Percentiles rank a stretch among this genome's conserved stretches.
These are phyloP conservation scores for Xylariomycetidae sp. DNA, from an alignment of 2,329 filamentous ascomycete species.

Conservation along the genomic window DNA sequence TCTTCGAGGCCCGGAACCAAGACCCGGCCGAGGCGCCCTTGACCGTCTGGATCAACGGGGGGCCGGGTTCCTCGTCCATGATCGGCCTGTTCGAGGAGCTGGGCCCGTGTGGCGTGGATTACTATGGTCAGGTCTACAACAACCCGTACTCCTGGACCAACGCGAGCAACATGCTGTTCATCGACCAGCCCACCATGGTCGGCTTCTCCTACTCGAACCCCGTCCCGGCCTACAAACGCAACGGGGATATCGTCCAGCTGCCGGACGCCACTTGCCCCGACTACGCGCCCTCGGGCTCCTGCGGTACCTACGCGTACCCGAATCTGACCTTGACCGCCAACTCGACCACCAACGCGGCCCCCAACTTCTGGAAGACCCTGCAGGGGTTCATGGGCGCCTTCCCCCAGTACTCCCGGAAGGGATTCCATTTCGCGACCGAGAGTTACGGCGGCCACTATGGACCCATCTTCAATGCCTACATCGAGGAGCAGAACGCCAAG, in stretches of 20 bases:
- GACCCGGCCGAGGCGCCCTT: conserved; percentile 41
- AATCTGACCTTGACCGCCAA: conserved; percentile 46
- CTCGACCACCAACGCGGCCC: conserved; percentile 47
- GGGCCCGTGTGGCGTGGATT: conserved; percentile 35
- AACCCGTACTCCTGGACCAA: conserved; percentile 60
- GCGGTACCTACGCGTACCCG: conserved; percentile 52
- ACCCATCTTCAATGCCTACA: conserved; percentile 48
- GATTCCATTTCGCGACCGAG: conserved; percentile 52
- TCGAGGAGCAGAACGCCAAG: conserved; percentile 40
- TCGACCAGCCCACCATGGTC: conserved; percentile 56
- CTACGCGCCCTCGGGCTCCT: conserved; percentile 38
- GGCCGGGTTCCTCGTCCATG: conserved; percentile 47
- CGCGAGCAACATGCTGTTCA: conserved; percentile 55
- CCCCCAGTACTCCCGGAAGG: conserved; percentile 42
- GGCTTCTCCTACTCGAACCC: conserved; percentile 47
- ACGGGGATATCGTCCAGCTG: conserved; percentile 33
- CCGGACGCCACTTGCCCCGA: conserved; percentile 44
- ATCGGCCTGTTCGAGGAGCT: conserved; percentile 50
- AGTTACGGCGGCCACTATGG: conserved; percentile 56
- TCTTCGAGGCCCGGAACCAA: conserved; percentile 43
- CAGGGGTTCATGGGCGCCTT: conserved; percentile 62
- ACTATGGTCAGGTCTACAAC: conserved; percentile 36
- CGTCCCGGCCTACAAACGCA: conserved; percentile 23
- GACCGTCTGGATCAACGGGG: conserved; percentile 50
- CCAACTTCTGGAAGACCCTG: conserved; percentile 56